These are phyloP conservation scores for Hypoxylon sp. DNA, from an alignment of 2,329 filamentous ascomycete genomes.

Conservation along the genomic window DNA sequence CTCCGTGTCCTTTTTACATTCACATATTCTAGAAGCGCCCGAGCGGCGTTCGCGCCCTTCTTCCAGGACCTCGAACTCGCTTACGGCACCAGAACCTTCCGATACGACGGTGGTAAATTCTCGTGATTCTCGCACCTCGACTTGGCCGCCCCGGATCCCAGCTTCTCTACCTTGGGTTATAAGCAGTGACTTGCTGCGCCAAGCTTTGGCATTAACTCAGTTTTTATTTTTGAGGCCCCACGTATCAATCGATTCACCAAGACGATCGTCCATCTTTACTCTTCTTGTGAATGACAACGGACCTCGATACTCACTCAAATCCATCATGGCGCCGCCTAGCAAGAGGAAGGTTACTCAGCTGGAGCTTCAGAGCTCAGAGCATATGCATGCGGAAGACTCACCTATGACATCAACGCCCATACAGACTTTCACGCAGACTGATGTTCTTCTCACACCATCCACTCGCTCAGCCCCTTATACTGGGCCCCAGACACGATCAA, in stretches of 20 bases:
- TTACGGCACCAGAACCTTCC: background rate
- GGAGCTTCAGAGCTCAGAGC: constrained; percentile 3
- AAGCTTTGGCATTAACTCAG: background rate
- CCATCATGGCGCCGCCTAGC: background rate
- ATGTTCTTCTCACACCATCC: background rate
- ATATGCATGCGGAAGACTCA: constrained; percentile 23
- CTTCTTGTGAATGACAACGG: background rate
- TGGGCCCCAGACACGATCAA: constrained; percentile 38
- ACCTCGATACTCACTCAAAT: background rate
- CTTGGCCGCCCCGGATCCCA: background rate
- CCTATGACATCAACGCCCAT: constrained; percentile 17
- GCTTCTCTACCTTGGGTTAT: background rate
- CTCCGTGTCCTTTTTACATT: background rate
- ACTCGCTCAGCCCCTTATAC: constrained; percentile 14
- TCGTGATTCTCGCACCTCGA: background rate
- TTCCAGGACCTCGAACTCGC: background rate
- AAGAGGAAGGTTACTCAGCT: background rate
- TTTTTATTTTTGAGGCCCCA: no score
- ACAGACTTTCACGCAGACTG: constrained; percentile 13
- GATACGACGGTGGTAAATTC: background rate
- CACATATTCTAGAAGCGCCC: background rate
- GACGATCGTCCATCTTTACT: background rate
- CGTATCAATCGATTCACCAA: background rate
- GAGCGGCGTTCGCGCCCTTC: background rate
- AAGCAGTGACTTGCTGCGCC: background rate